Evolutionary conservation across 495 filamentous ascomycete species (phyloP).

Genomic region (Penicillium salamii): DNA sequence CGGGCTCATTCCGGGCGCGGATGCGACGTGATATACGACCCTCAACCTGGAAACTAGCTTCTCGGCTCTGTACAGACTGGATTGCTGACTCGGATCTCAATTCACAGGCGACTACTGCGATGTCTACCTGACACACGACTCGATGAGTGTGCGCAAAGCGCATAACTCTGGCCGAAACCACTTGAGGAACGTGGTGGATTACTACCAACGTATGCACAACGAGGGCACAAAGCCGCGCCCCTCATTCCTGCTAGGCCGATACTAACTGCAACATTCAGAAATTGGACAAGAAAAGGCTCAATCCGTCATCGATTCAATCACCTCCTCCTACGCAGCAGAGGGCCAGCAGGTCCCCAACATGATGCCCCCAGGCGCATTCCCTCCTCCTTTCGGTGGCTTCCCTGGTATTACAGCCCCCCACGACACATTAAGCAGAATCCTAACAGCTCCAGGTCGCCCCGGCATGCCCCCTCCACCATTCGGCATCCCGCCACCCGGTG

Average conservation of each 20-base stretch:
- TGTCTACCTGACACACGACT: slow-evolving; percentile 99
- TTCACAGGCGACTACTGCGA: slow-evolving; percentile 95
- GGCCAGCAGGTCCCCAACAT: slow-evolving; percentile 81
- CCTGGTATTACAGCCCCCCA: slow-evolving; percentile 42
- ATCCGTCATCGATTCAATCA: slow-evolving; percentile 96
- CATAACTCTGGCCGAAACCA: slow-evolving; percentile 97
- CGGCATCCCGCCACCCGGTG: slow-evolving; percentile 47
- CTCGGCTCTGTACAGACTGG: neutral
- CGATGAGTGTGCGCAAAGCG: slow-evolving; percentile 97
- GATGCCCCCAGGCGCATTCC: slow-evolving; percentile 47
- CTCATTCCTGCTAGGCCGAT: neutral
- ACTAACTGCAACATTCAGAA: slow-evolving; percentile 51
- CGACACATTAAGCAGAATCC: slow-evolving; percentile 1
- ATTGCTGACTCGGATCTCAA: slow-evolving; percentile 9
- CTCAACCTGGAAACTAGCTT: slow-evolving; percentile 1
- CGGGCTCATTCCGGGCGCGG: slow-evolving; percentile 11
- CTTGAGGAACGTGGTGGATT: slow-evolving; percentile 93
- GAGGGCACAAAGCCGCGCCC: neutral
- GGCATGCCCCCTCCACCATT: slow-evolving; percentile 56
- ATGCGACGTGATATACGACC: slow-evolving; percentile 5
- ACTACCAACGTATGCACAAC: slow-evolving; percentile 81
- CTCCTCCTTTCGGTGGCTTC: slow-evolving; percentile 55
- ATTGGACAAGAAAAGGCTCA: slow-evolving; percentile 99
- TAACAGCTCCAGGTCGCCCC: slow-evolving; percentile 33
- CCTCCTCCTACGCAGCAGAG: slow-evolving; percentile 87